These are phyloP conservation scores for Ophiostoma pallidulum DNA, from an alignment of 2,329 filamentous ascomycete genomes.

Conservation along the genomic window DNA sequence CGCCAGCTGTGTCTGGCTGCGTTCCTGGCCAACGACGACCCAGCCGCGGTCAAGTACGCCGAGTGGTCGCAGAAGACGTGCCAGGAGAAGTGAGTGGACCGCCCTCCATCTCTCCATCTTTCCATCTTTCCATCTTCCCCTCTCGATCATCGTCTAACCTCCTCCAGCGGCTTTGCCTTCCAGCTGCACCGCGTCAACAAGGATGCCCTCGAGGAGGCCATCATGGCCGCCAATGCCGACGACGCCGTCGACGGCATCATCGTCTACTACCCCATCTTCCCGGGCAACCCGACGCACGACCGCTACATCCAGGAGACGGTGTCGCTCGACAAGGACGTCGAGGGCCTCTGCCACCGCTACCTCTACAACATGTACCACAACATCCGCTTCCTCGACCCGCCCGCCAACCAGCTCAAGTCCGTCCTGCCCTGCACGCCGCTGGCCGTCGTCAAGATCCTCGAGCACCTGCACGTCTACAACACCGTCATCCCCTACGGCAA, in stretches of 20 bases:
- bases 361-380: constrained; percentile 99
- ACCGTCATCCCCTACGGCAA: constrained; percentile 87
- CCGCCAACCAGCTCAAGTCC: constrained; percentile 70
- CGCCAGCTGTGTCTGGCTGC: constrained; percentile 69
- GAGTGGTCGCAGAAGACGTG: constrained; percentile 97
- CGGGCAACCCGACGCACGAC: constrained; percentile 70
- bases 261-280: constrained; percentile 96
- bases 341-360: constrained; percentile 86
- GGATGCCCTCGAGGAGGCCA: constrained; percentile 80
- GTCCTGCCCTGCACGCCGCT: constrained; percentile 93
- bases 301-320: constrained; percentile 95
- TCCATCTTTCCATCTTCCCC: background rate
- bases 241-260: constrained; percentile 75
- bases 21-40: constrained; percentile 86
- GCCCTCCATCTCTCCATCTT: background rate
- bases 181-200: constrained; percentile 75
- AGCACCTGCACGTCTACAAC: constrained; percentile 95
- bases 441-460: constrained; percentile 92
- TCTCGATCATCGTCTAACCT: no score
- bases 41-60: constrained; percentile 84
- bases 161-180: constrained; percentile 73
- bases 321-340: constrained; percentile 83
- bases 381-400: constrained; percentile 80
- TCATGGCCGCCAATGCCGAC: constrained; percentile 78
- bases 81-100: constrained; percentile 71